Evolutionary conservation across 805 yeast species (phyloP), one percentile per base, ranked within the genome.

Genomic region (Ogataea methanolica): DNA sequence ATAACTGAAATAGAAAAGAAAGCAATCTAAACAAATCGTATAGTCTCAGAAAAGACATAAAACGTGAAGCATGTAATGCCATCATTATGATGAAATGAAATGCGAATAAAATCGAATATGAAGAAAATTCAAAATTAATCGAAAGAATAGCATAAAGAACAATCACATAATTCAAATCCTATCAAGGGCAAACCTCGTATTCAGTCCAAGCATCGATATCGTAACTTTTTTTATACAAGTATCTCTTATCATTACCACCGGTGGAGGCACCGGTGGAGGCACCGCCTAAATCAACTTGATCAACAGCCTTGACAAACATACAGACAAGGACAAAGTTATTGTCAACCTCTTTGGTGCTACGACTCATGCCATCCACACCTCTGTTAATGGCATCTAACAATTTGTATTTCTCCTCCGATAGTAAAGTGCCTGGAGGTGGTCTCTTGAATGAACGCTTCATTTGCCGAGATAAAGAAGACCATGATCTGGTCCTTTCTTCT

Each of bases 351-450:
- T 14, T 78, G 79, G 33, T 23, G 26, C 26, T 39, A 0, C 84
- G 81, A 26, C 78, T 79, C 31, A 78, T 82, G 7, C 96, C 96
- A 65, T 88, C 96, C 16, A 88, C 96, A 12, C 96, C 92, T 55
- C 96, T 74, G 42, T 78, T 73, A 41, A 88, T 83, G 44, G 86
- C 78, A 64, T 88, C 96, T 39, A 88, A 66, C 47, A 72, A 62
- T 54, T 78, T 79, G 35, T 72, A 71, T 47, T 78, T 79, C 38
- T 79, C 82, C 7, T 71, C 71, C 11, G 78, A 76, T 60, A 88
- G 59, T 21, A 69, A 66, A 1, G 80, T 68, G n/a, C 84, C 84
- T 2, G 96, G 95, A 1, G 74, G 66, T 0, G 96, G 96, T 54
- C 81, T 83, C 46, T 85, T 76, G 66, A 85, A 88, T 23, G 83